Evolutionary conservation across 2,329 filamentous ascomycete species (phyloP), one percentile per base, ranked within the genome.

Genomic region (Ramularia endophylla): DNA sequence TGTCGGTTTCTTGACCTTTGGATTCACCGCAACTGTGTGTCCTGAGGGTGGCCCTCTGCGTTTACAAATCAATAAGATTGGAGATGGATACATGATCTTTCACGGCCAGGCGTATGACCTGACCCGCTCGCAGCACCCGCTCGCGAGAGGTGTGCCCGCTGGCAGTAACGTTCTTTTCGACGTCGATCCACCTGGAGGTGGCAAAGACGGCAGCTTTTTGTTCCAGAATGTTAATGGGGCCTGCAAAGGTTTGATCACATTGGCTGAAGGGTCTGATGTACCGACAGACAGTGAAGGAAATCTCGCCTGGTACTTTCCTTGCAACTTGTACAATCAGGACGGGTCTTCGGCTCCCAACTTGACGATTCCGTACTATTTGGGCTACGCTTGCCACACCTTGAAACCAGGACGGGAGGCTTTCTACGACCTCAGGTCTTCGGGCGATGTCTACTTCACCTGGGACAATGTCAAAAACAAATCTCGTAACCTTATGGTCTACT

Each of bases 161-260:
- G 76, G 74, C 20, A 72, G 85, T 18, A 95, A 97, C 57, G 81
- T 98, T 17, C 71, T 98, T 11, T 97, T 80, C 58, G 88, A 95
- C 61, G 69, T 94, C n/a, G 75, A 82, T 1, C 77, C 83, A 53
- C 86, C 86, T 59, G 80, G 90, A 55, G 83, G 81, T 41, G 92
- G 89, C n/a, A 77, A 85, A 64, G 94, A 98, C 61, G 90, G 87
- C 43, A 97, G 89, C 60, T 98, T 98, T 62, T 69, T 98, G 59
- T 98, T 98, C 68, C 92, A 98, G 63, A 94, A 97, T 53, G 92
- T 98, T 64, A 98, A 98, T 56, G 94, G 92, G 35, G 85, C 85
- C 48, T 98, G 92, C 75, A 98, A 97, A 68, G 85, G 77, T 8
- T 67, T 97, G 42, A 95, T 98, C 60, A 94, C 79, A 1, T 65